These are phyloP conservation scores for Rhodotorula sp. DNA, from an alignment of 1,284 basidiomycete species.

Conservation along the genomic window DNA sequence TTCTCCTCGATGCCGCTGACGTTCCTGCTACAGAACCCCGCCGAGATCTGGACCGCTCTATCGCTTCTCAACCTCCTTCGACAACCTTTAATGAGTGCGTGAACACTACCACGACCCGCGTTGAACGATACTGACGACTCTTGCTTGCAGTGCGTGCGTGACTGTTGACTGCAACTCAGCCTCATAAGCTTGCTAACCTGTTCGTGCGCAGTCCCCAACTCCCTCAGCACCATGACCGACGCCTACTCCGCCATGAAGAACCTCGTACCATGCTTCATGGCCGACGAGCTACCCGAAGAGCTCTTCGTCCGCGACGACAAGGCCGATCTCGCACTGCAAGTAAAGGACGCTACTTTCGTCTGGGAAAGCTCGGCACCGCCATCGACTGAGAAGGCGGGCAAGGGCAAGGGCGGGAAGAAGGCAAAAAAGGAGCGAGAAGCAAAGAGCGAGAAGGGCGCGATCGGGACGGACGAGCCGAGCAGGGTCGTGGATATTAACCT, in stretches of 20 bases:
- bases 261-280: conserved; percentile 14
- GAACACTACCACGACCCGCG: background rate
- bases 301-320: conserved; percentile 62
- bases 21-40: conserved; percentile 55
- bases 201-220: conserved; percentile 53
- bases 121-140: background rate
- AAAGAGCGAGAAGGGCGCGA: conserved; percentile 36
- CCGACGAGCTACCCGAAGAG: conserved; percentile 35
- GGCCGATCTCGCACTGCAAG: conserved; percentile 56
- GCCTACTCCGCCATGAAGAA: conserved; percentile 47
- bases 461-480: conserved; percentile 33
- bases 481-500: conserved; percentile 57
- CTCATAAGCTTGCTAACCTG: no score
- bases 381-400: background rate
- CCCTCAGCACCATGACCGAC: conserved; percentile 64
- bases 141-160: background rate
- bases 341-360: conserved; percentile 62
- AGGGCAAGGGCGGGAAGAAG: conserved; percentile 44
- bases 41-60: conserved; percentile 29
- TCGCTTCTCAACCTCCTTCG: conserved; percentile 21
- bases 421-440: conserved; percentile 45
- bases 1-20: no score
- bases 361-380: conserved; percentile 57
- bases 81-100: background rate
- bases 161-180: no score